Evolutionary conservation across 345 rosid species (phyloP), one percentile per base, ranked within the genome.

Genomic region (Arabis hirsuta): DNA sequence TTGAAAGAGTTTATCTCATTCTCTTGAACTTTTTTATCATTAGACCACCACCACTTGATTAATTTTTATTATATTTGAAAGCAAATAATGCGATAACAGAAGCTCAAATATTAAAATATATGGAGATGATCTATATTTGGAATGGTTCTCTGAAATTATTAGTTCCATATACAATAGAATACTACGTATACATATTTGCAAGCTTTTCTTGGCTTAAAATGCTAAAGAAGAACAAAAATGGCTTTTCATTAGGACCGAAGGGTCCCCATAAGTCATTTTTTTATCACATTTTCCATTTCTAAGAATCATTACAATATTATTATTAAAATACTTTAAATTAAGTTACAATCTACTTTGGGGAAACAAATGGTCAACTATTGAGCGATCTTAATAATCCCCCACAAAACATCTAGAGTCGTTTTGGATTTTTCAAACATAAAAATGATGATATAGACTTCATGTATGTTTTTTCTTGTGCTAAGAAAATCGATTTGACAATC

Each of bases 141-240:
- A 67, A 74, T 60, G 62, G 68, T 52, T 73, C 67, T 67, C 56
- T 56, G 61, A 43, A 61, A 13, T 68, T 24, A 59, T 59, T 22
- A 31, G 12, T 56, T 57, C 26, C n/a, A 4, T 8, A 51, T 59
- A 9, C 6, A 58, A 4, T 34, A 65, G 3, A 5, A 55, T 50
- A 20, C 27, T 4, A n/a, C 50, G 12, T 29, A 36, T 31, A 73
- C 16, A 27, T 57, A 47, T 20, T 10, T 50, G 26, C 72, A 50
- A 73, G 43, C 13, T 12, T 24, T 62, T 69, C 16, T 14, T 65
- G 57, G 71, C 22, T 47, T 55, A 45, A 65, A 32, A 43, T 50
- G 47, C 11, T 59, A 14, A 60, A 67, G 50, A 60, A 59, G 29
- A 45, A 47, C 68, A 67, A 67, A 67, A 55, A 55, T 74, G 78